Evolutionary conservation across 192 early-diverging fungal genomes (phyloP), one percentile per base, ranked within the genome.

Genomic region (Jimgerdemannia lactiflua): DNA sequence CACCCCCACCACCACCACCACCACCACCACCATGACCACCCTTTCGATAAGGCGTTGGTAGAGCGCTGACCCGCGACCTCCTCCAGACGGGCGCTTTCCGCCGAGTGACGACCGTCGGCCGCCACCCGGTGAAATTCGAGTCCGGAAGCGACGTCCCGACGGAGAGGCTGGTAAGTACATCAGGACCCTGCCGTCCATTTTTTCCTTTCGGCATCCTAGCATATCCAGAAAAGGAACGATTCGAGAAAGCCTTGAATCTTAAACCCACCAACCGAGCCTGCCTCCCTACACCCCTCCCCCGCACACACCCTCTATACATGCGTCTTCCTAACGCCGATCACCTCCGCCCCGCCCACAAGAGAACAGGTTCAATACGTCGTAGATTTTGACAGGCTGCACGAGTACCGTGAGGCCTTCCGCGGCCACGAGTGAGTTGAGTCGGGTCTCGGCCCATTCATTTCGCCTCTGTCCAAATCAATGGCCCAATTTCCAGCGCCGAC

Each of bases 351-450:
- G n/a, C n/a, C n/a, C n/a, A n/a, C n/a, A n/a, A n/a, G 18, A 10
- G 11, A 18, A 42, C 54, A 80, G 78, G 86, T 91, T 43, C 91
- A 94, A 78, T 86, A 92, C 73, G 80, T 85, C 3, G 85, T 93
- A 29, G 90, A 94, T 81, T 93, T 92, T 80, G 94, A 96, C 19
- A 89, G 94, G 64, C 75, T 89, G 14, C 86, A 88, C 10, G 70
- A 79, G 4, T 42, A 69, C 69, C 74, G 78, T 3, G 72, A 75
- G 10, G 84, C 67, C 4, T 86, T 90, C 44, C 74, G 71, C 18
- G 85, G 83, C n/a, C 72, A 84, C 59, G 79, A 85, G 88, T 88
- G 79, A 78, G 85, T 75, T n/a, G 18, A 29, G n/a, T n/a, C n/a
- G n/a, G n/a, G n/a, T n/a, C n/a, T n/a, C n/a, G n/a, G n/a, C n/a